phyloP scores from a whole-genome alignment of 805 yeast genomes.

The Yarrowia sp. region DNA sequence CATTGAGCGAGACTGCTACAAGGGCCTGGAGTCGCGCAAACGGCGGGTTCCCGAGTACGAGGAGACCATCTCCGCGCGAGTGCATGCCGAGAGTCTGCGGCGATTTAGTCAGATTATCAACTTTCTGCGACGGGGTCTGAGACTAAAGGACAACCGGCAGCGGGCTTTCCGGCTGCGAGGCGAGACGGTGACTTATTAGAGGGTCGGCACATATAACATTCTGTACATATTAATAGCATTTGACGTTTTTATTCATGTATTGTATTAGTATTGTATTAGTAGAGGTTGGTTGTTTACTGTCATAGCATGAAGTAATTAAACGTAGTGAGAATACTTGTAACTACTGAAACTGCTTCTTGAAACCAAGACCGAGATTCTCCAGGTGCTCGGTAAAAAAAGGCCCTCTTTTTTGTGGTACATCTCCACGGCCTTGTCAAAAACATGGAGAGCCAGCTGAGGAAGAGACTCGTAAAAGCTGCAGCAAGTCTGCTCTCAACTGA shows the following conservation, averaged over 20 bases:
- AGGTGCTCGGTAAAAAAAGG: not conserved
- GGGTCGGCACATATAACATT: too few relatives aligned
- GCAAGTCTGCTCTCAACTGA: not conserved
- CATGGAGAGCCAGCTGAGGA: not conserved
- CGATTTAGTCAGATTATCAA: not conserved
- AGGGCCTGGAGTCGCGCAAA: not conserved
- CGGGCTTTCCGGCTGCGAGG: not conserved
- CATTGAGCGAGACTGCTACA: not conserved
- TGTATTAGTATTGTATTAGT: too few relatives aligned
- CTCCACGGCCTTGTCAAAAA: not conserved
- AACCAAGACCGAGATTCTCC: not conserved
- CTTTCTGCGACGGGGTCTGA: not conserved
- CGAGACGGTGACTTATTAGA: too few relatives aligned
- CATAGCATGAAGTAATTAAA: too few relatives aligned
- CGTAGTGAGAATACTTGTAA: too few relatives aligned
- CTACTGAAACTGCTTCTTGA: not conserved
- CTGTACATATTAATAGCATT: slow-evolving; percentile 3
- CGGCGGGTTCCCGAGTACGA: not conserved
- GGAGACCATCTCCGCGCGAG: not conserved
- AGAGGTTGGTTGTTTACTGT: too few relatives aligned
- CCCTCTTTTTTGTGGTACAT: not conserved
- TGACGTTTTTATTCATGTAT: too few relatives aligned
- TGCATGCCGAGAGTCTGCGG: not conserved
- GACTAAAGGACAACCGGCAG: not conserved
- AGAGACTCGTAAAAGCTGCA: not conserved